Evolutionary conservation across 148 eudicot genomes (phyloP).

Genomic region (Chenopodium album): DNA sequence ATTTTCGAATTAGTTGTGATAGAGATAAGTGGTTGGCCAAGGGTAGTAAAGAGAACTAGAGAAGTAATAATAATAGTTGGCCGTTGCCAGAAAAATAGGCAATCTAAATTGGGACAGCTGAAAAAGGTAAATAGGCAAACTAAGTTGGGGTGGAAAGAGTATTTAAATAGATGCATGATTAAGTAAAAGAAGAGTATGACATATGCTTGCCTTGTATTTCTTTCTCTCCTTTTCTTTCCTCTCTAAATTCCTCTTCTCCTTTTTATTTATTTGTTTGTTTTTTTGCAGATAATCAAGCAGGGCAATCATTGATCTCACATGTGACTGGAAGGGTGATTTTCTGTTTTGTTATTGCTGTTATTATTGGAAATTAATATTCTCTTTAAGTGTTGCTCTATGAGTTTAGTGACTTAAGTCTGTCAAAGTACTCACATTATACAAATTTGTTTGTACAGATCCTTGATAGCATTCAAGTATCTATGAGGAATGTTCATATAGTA

Average conservation of each 20-base stretch:
- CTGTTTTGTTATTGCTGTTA: conserved; percentile 1
- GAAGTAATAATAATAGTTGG: no score
- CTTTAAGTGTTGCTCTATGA: not conserved
- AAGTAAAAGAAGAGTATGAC: not conserved
- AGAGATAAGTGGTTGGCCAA: no score
- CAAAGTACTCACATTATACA: conserved; percentile 16
- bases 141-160: no score
- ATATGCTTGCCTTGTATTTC: not conserved
- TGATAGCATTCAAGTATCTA: conserved; percentile 85
- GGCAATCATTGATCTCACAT: conserved; percentile 77
- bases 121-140: no score
- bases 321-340: conserved; percentile 78
- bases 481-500: conserved; percentile 77
- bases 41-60: no score
- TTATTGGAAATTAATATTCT: conserved; percentile 13
- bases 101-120: no score
- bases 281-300: conserved; percentile 78
- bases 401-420: not conserved
- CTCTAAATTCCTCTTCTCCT: conserved; percentile 8
- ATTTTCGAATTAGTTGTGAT: no score
- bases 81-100: no score
- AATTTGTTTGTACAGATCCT: conserved; percentile 57
- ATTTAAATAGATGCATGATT: not conserved
- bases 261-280: not conserved
- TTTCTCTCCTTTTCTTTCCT: not conserved